A percentile compares a stretch with the other conserved stretches of the same genome.
Conservation (phyloP, 2,329 filamentous ascomycete genomes). For the Fusarium sp. region DNA sequence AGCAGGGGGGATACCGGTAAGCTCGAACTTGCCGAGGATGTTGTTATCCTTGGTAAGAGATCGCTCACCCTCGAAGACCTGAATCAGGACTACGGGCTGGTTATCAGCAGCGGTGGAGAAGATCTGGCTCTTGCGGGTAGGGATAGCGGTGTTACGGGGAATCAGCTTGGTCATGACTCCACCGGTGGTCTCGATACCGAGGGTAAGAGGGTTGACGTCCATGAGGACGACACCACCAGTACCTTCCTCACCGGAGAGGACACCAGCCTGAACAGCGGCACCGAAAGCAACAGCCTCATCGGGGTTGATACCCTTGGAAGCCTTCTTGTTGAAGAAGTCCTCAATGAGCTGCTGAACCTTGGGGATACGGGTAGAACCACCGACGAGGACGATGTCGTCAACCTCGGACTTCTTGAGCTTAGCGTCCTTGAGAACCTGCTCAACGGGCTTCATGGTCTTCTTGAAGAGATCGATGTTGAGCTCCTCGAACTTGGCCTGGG, state of each 20-base stretch:
- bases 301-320: constrained; percentile 99
- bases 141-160: constrained; percentile 92
- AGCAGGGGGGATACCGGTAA: constrained; percentile 93
- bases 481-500: constrained; percentile 99
- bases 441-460: constrained; percentile 98
- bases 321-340: constrained; percentile 97
- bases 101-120: constrained; percentile 98
- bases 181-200: constrained; percentile 97
- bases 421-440: constrained; percentile 98
- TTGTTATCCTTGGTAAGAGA: constrained; percentile 98
- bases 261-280: constrained; percentile 96
- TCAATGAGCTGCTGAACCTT: constrained; percentile 96
- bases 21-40: constrained; percentile 96
- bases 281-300: constrained; percentile 99
- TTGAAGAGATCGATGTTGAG: constrained; percentile 99
- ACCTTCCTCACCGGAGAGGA: constrained; percentile 88
- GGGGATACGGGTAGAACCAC: constrained; percentile 98
- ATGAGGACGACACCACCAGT: constrained; percentile 88
- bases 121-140: constrained; percentile 96
- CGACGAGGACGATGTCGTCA: constrained; percentile 96
- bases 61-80: constrained; percentile 95
- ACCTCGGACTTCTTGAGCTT: constrained; percentile 97
- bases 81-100: constrained; percentile 94
- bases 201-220: constrained; percentile 96
- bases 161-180: constrained; percentile 99